Evolutionary conservation across 2,329 filamentous ascomycete genomes (phyloP).

Genomic region (Fusarium euwallaceae): DNA sequence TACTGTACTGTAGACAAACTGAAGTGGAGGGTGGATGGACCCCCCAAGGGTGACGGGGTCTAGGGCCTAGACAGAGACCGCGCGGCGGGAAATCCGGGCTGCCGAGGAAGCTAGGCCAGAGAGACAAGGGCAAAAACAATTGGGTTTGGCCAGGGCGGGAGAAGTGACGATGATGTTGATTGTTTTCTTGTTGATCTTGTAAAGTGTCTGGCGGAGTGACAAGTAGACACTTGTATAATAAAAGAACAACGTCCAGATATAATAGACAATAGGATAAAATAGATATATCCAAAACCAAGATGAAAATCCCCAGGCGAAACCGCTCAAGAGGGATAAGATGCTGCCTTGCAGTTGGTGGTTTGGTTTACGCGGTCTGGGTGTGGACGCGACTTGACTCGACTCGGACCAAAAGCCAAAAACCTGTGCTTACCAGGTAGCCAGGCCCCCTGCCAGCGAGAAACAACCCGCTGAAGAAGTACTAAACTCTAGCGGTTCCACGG

Average conservation of each 20-base stretch:
- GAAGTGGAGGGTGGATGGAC: constrained; percentile 27
- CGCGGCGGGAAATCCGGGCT: constrained; percentile 40
- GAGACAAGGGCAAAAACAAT: constrained; percentile 30
- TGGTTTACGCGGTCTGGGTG: constrained; percentile 32
- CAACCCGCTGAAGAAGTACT: constrained; percentile 34
- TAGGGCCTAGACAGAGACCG: constrained; percentile 38
- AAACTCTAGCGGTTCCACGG: constrained; percentile 35
- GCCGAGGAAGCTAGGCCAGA: constrained; percentile 35
- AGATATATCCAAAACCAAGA: not conserved
- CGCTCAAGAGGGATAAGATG: not conserved
- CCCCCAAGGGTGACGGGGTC: constrained; percentile 26
- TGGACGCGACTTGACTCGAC: constrained; percentile 32
- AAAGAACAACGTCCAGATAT: not conserved
- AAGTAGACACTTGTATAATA: not conserved
- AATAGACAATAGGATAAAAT: not conserved
- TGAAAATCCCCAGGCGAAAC: not conserved
- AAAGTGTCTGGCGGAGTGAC: not conserved
- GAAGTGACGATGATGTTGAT: constrained; percentile 28
- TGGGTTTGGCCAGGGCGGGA: constrained; percentile 18
- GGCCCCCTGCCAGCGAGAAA: constrained; percentile 7
- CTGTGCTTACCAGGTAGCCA: not conserved
- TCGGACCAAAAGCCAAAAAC: constrained; percentile 20
- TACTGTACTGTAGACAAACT: constrained; percentile 12
- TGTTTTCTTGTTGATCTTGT: constrained; percentile 26
- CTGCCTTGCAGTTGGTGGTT: constrained; percentile 21